Percentiles rank a stretch among this genome's conserved stretches.
Conservation (phyloP, 345 rosid species). For the Citrus hindsii region DNA sequence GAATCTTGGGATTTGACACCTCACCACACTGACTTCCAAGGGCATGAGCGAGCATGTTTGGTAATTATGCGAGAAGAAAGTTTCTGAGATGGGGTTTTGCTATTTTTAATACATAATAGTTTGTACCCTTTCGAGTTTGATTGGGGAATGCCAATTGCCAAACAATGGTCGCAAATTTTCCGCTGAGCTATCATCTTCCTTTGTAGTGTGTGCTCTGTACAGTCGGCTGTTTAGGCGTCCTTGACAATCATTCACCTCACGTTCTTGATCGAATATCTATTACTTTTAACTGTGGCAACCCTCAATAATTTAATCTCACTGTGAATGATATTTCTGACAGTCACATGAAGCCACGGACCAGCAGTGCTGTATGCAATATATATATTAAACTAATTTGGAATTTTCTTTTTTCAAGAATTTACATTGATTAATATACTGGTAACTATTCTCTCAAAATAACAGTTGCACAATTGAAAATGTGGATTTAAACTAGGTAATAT, state of each 20-base stretch:
- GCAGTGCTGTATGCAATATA: no score
- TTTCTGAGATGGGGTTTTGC: slow-evolving; percentile 1
- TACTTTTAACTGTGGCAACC: not conserved
- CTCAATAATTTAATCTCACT: not conserved
- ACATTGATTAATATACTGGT: not conserved
- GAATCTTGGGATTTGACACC: slow-evolving; percentile 45
- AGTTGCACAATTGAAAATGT: no score
- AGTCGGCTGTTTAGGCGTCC: slow-evolving; percentile 24
- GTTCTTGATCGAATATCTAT: not conserved
- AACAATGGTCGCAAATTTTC: slow-evolving; percentile 20
- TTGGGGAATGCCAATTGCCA: slow-evolving; percentile 2
- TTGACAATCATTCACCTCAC: slow-evolving; percentile 18
- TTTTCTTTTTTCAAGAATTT: not conserved
- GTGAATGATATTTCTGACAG: no score
- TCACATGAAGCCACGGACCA: not conserved
- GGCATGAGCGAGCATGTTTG: slow-evolving; percentile 17
- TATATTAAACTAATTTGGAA: no score
- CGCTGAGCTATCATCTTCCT: slow-evolving; percentile 18
- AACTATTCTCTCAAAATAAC: no score
- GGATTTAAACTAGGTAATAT: no score
- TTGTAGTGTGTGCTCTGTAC: slow-evolving; percentile 32
- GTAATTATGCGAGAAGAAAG: slow-evolving; percentile 15
- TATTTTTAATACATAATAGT: not conserved
- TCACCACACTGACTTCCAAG: slow-evolving; percentile 31
- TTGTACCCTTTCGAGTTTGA: not conserved